Evolutionary conservation across 1,139 yeast genomes (phyloP).

Genomic region (Pichia sp.): DNA sequence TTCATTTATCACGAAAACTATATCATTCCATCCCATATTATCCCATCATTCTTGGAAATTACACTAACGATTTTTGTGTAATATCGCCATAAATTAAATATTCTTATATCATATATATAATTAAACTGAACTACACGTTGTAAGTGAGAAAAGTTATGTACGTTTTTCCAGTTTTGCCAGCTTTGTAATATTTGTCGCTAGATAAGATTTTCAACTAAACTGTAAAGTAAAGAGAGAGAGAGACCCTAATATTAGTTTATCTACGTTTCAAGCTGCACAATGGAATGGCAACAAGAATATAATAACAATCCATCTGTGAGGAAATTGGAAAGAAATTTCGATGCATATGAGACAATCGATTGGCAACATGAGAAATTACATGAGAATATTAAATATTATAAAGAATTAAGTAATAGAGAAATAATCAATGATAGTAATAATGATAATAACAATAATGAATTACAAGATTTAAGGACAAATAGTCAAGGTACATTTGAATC

Average conservation of each 20-base stretch:
- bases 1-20: too few species aligned
- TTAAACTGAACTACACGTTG: too few species aligned
- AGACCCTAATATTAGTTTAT: neutral
- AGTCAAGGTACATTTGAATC: conserved; percentile 4
- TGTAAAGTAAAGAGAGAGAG: neutral
- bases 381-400: conserved; percentile 41
- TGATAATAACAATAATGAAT: conserved; percentile 1
- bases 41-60: too few species aligned
- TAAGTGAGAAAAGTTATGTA: too few species aligned
- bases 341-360: conserved; percentile 65
- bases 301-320: conserved; percentile 6
- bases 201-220: too few species aligned
- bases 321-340: conserved; percentile 35
- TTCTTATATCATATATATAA: too few species aligned
- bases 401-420: conserved; percentile 16
- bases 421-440: conserved; percentile 6
- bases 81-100: too few species aligned
- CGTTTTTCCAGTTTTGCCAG: too few species aligned
- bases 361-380: conserved; percentile 74
- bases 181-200: too few species aligned
- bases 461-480: neutral
- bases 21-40: too few species aligned
- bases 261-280: neutral
- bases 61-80: too few species aligned
- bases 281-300: conserved; percentile 13